Base-by-base conservation (phyloP, 2,329 filamentous ascomycete species). In the Phialophora macrospora region DNA sequence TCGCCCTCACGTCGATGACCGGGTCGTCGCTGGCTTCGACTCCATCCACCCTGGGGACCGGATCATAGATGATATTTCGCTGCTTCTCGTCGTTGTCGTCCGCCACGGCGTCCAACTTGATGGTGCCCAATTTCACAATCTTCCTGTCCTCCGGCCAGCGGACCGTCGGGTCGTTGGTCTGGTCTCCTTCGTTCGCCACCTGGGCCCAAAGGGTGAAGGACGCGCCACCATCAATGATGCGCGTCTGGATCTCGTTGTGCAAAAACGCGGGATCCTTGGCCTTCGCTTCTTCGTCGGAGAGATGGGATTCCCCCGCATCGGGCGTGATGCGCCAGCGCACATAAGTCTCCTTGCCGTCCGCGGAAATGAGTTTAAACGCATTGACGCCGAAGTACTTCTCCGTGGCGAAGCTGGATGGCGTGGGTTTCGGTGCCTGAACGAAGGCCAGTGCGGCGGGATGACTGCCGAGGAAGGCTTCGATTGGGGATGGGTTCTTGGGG, bases 21-120 rank as follows among this genome's bases (percentile, higher is more conserved):
- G 85, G 85, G 77, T 88, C 85, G 22, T 76, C 82, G 65, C 80
- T 83, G 4, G 80, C 68, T 72, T 84, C 83, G 24, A 87, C 75
- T 0, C 85, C 85, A 22, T 82, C 75, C 1, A 87, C 79, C 60
- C 84, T 77, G 4, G 85, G 84, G 57, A 87, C 80, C 1, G 85
- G 85, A 76, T 88, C 85, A 68, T 85, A 87, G 68, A 87, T 87
- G 48, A 84, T 76, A 34, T 77, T 75, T 75, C 85, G 83, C 75
- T 84, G 80, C 75, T 81, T 75, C 64, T 73, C 72, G 44, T 78
- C 75, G n/a, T 78, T 75, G 41, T 72, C 68, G 24, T 75, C 73
- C 28, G 79, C 72, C 9, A 81, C 64, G 26, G 73, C 72, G 24
- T 83, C 77, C 9, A 87, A 62, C 63, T 71, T 79, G 7, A 87